Base-by-base conservation (phyloP, 441 rosid species). In the Corymbia citriodora region DNA sequence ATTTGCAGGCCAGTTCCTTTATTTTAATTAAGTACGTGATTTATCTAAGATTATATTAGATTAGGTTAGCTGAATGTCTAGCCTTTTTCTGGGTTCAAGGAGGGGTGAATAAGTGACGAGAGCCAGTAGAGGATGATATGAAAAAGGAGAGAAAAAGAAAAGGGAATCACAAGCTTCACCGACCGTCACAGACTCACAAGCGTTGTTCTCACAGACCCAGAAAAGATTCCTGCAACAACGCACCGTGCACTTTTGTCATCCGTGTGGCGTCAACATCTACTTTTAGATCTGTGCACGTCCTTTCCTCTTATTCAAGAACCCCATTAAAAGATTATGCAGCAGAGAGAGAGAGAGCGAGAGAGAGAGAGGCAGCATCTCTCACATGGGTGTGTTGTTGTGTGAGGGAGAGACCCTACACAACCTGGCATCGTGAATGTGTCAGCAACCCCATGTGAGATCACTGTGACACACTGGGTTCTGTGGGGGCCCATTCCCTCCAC, bases 371-470 rank as follows among this genome's bases (percentile, higher is more conserved):
- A 70, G 85, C 87, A 54, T 90, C 88, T 36, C 29, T 90, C 93
- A 94, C 93, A 90, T 93, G 94, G 94, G 89, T 31, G 55, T 49
- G 63, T 29, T 61, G 88, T 50, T 17, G 88, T 16, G 70, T 50
- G 92, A 55, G 90, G 29, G 50, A 4, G 33, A 88, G 92, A 29
- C 95, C 94, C 93, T 19, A 91, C 91, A 83, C 94, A 90, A 81
- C 92, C 93, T 93, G 94, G 93, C 93, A 89, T 10, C 59, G 33
- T 12, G 57, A 88, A 52, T 17, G 10, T 90, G 94, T 93, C 95
- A 87, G 93, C 49, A 36, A 92, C 72, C 61, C 94, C 96, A 93
- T 93, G 96, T 93, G 94, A 88, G 79, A 31, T 70, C 93, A 53
- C 90, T 85, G 87, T 33, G 68, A 36, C 85, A 55, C 52, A 87